phyloP scores from a whole-genome alignment of 805 yeast species.

The Yarrowia osloensis region DNA sequence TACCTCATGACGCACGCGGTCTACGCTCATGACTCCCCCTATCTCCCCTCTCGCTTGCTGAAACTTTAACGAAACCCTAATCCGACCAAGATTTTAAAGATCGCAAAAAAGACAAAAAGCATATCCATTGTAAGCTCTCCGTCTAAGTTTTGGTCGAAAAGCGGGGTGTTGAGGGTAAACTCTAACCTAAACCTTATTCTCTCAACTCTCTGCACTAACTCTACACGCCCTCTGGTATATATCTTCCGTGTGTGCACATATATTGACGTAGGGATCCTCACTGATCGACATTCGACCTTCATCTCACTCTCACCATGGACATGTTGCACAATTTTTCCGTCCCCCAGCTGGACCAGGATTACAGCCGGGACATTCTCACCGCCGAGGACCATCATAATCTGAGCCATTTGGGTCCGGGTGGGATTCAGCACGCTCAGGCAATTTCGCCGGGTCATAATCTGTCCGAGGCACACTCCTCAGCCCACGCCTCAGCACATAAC shows the following conservation, averaged over 20 bases:
- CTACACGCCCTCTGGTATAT: slow-evolving; percentile 3
- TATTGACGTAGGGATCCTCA: slow-evolving; percentile 15
- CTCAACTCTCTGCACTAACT: not conserved
- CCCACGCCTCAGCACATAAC: not conserved
- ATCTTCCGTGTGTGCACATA: not conserved
- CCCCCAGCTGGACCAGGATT: not conserved
- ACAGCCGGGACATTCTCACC: not conserved
- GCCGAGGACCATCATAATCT: slow-evolving; percentile 21
- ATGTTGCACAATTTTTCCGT: slow-evolving; percentile 9
- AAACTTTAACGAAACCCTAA: not conserved
- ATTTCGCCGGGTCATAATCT: not conserved
- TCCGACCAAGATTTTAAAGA: not conserved
- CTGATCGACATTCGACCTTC: not conserved
- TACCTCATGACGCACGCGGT: too few relatives aligned
- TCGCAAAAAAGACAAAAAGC: not conserved
- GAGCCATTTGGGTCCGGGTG: not conserved
- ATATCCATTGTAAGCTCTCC: not conserved
- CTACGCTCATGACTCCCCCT: not conserved
- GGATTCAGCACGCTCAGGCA: too few relatives aligned
- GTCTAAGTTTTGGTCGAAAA: not conserved
- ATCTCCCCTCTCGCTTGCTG: slow-evolving; percentile 25
- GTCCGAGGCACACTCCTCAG: not conserved
- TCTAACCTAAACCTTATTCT: not conserved
- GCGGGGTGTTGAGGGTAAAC: slow-evolving; percentile 14
- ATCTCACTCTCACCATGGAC: slow-evolving; percentile 3